These are phyloP conservation scores for Biscogniauxia sp. DNA, from an alignment of 2,329 filamentous ascomycete genomes.

Conservation along the genomic window DNA sequence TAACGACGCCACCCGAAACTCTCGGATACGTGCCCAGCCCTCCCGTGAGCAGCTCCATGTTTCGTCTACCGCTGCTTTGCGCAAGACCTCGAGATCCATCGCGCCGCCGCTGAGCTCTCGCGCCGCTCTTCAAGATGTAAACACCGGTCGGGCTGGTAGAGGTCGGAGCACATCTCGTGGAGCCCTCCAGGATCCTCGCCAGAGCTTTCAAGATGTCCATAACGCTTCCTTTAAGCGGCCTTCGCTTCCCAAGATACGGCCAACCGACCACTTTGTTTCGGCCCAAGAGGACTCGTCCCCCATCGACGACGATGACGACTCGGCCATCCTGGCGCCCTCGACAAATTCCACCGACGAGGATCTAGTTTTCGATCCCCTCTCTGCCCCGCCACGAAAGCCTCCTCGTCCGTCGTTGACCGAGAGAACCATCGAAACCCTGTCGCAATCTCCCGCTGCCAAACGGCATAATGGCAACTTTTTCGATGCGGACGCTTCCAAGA, in stretches of 20 bases:
- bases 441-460: constrained; percentile 67
- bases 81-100: constrained; percentile 22
- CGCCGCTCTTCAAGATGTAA: constrained; percentile 15
- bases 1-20: constrained; percentile 17
- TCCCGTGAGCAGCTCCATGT: constrained; percentile 29
- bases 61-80: constrained; percentile 20
- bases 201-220: constrained; percentile 15
- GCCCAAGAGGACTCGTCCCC: constrained; percentile 11
- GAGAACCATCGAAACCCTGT: constrained; percentile 80
- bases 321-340: constrained; percentile 23
- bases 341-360: constrained; percentile 19
- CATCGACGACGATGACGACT: constrained; percentile 13
- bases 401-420: constrained; percentile 68
- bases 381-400: constrained; percentile 18
- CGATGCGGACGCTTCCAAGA: constrained; percentile 58
- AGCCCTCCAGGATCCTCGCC: constrained; percentile 11
- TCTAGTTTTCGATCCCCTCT: constrained; percentile 26
- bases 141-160: constrained; percentile 16
- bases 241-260: constrained; percentile 18
- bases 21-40: constrained; percentile 24
- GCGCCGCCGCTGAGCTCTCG: constrained; percentile 24
- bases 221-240: constrained; percentile 24
- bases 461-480: constrained; percentile 72
- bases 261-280: constrained; percentile 23
- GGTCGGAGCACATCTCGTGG: constrained; percentile 23